Evolutionary conservation across 345 rosid genomes (phyloP), one percentile per base, ranked within the genome.

Genomic region (Rhodamnia rubescens): DNA sequence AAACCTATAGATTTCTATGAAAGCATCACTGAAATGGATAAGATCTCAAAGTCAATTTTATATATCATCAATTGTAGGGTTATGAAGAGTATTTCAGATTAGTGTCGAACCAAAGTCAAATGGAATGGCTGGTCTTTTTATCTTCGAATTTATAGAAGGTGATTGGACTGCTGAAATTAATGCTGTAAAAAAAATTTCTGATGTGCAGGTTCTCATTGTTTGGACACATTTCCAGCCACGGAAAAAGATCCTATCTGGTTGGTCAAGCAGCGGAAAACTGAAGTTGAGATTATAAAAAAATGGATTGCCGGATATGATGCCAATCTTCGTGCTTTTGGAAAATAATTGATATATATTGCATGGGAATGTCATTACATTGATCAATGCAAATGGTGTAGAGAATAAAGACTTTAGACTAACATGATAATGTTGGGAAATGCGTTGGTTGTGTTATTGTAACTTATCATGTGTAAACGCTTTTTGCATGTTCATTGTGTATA

Each of bases 141-240:
- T 69, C 11, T 64, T 64, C 44, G 8, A 10, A 64, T 4, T 32
- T 64, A 29, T 27, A 61, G 52, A 50, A 59, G 36, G 36, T 15
- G 5, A 29, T 29, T 29, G 42, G 10, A 0, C 14, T 61, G 21
- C 4, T 29, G 44, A 32, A 64, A 32, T 64, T 32, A 64, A 64
- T 32, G 24, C 44, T 8, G 13, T 64, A 40, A 8, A 64, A 64
- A 32, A 1, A 32, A 32, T 32, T 64, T 64, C 42, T 32, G 20
- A 32, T 13, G 20, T 54, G 83, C 83, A 90, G 94, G 94, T 44
- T 90, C 92, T 44, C 93, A 92, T 89, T 89, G 92, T 85, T 85
- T 89, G 89, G 92, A 92, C 58, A 32, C 91, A 80, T 51, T 27
- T 22, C 24, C 8, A 24, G 49, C 83, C 21, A 49, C 26, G 1